Base-by-base conservation (phyloP, 1,284 basidiomycete genomes). In the Malassezia arunalokei region DNA sequence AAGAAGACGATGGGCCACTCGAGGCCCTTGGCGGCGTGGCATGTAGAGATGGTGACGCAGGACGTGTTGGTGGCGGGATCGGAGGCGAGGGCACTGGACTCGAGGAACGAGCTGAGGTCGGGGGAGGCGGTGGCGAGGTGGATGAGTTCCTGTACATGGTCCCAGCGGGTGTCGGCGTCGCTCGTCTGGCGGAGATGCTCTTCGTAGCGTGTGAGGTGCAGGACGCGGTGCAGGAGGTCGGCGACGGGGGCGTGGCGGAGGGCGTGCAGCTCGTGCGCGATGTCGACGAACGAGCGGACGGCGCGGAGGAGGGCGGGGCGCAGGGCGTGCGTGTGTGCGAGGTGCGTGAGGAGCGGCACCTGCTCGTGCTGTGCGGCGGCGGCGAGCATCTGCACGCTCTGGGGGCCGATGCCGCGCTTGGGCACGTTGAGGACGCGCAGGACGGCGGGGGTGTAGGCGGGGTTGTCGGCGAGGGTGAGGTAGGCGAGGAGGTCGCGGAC, bases 401-500 rank as follows among this genome's bases (percentile, higher is more conserved):
- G 90, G 47, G 86, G 83, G n/a, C 88, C 89, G 31, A 91, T 81
- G 0, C 81, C 79, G 40, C 87, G 77, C 38, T 79, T 77, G 0
- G 89, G 88, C 0, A 81, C 78, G 64, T 90, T 90, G 51, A 88
- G 77, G 0, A 83, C 80, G 15, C 88, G 80, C n/a, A 77, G 69
- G 59, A 91, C 85, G 0, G 87, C 87, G 1, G 68, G 64, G 0
- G 62, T 77, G 64, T 84, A 91, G 11, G 78, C 76, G 0, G 86
- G 82, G 68, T 92, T 92, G 62, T 90, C 87, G 1, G 84, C 78
- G 1, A 92, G 77, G 2, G 59, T 51, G 8, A 73, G 49, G 42
- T 92, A 92, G 1, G 85, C 84, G n/a, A 92, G 75, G 20, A 91
- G 63, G 70, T 90, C 87, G 75, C 89, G 90, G 68, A 94, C 80